Base-by-base conservation (phyloP, 768 basidiomycete genomes). In the Auricularia cornea region DNA sequence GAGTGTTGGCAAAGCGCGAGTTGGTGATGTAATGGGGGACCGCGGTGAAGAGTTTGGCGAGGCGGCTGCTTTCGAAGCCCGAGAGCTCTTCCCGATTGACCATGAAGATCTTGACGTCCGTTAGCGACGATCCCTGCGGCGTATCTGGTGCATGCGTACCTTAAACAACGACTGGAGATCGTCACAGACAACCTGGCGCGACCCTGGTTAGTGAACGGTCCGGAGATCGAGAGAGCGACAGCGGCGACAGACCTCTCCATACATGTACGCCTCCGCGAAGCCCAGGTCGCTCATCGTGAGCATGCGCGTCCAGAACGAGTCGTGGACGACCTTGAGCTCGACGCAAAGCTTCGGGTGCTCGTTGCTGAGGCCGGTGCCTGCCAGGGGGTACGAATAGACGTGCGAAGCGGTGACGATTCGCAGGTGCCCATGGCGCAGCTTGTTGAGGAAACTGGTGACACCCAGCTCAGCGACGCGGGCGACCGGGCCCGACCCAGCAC, bases 231-330 rank as follows among this genome's bases (percentile, higher is more conserved):
- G 3, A 32, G 11, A 40, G 4, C 20, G 5, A 23, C 2, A 38
- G n/a, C 14, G 8, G 35, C 16, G 10, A 48, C 54, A 10, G 18
- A 57, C 54, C 54, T 91, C 88, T 6, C 88, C 87, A 62, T 84
- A 84, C 89, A 92, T 90, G 73, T 85, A 90, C 0, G 86, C 84
- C 72, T 91, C 89, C 3, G 85, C 80, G 67, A 91, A 89, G 3
- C 88, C 89, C 52, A 91, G 74, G 70, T 89, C 88, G 28, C 84
- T 79, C 78, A 85, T 83, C 8, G 79, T 70, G 64, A 89, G 73
- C 62, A 88, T 78, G 48, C 87, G 84, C 61, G 83, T 74, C 87
- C 87, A 89, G 69, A 89, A 89, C 71, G 83, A 82, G 59, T 83
- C 79, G 70, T 82, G 84, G 18, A 78, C 69, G 63, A 89, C 76